Evolutionary conservation across 805 yeast genomes (phyloP), one percentile per base, ranked within the genome.

Genomic region (Komagataella pastoris): DNA sequence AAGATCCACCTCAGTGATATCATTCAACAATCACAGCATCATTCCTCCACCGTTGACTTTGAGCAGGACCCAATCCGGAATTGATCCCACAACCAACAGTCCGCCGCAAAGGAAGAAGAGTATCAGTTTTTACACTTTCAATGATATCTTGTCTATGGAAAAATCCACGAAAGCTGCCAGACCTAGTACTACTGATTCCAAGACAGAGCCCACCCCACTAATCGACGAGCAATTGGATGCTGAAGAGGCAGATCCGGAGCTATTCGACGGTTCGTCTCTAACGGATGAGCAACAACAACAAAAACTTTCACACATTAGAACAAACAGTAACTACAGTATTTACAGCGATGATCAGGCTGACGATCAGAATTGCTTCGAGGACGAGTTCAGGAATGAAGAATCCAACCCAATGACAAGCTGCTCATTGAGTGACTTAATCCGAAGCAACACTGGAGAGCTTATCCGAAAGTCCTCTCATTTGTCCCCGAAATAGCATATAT

Each of bases 41-140:
- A 47, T 46, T 19, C 40, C 40, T 30, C 40, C 40, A 30, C 21
- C 21, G 30, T n/a, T 49, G 18, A 21, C 40, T 23, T 24, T 50
- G 47, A 47, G 52, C 49, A 7, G 47, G 24, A 30, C 47, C 52
- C 19, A 43, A 23, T 44, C 30, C 30, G 44, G 21, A 50, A 17
- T 24, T 23, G 17, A 14, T 19, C 17, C 36, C 19, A 12, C 54
- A 14, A n/a, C 47, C 47, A 30, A 14, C 23, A 21, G 23, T 21
- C 6, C 23, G 7, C 40, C 40, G 14, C 40, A 30, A 30, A 10
- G 40, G 14, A 30, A 30, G 6, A 46, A 43, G 24, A 50, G 47
- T 12, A 17, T 66, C 30, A 58, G 64, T 17, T 66, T 65, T 54
- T 65, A 61, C 54, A 64, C 70, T 2, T 66, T 58, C 46, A 59